A percentile compares a stretch with the other conserved stretches of the same genome.
These are phyloP conservation scores for Candida sp. DNA, from an alignment of 1,139 yeast genomes.

Conservation along the genomic window DNA sequence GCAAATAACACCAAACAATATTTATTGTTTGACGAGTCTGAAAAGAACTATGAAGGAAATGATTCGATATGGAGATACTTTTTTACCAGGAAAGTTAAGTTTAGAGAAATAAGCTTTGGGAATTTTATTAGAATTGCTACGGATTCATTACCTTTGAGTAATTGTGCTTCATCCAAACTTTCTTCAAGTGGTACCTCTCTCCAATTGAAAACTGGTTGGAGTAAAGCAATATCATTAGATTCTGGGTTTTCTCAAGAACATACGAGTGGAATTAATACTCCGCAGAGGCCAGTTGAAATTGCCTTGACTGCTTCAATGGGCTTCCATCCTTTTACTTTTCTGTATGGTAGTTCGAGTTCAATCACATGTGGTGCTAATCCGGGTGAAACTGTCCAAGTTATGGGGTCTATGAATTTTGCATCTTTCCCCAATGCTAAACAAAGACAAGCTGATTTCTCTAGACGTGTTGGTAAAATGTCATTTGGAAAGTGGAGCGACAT, in stretches of 20 bases:
- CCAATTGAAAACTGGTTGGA: conserved; percentile 1
- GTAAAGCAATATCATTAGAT: not conserved
- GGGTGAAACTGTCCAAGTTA: conserved; percentile 2
- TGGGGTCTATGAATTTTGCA: conserved; percentile 3
- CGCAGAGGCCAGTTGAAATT: not conserved
- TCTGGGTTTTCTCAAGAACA: not conserved
- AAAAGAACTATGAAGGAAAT: not conserved
- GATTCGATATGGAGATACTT: not conserved
- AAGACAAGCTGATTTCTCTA: conserved; percentile 1
- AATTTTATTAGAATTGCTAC: not conserved
- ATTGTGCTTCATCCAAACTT: conserved; percentile 1
- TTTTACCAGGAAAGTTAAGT: not conserved
- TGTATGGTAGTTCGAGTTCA: conserved; percentile 1
- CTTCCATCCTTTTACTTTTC: not conserved
- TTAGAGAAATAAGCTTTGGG: conserved; percentile 1
- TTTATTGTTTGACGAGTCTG: conserved; percentile 1
- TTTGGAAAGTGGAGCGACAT: conserved; percentile 1
- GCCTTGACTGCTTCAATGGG: not conserved
- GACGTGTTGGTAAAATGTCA: not conserved
- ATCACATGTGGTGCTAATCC: conserved; percentile 2
- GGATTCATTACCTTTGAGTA: conserved; percentile 4
- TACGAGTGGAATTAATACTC: not conserved
- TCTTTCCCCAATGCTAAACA: conserved; percentile 2
- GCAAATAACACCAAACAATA: not conserved
- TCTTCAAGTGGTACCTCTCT: not conserved